These are phyloP conservation scores for Chrysosporium keratinophilum DNA, from an alignment of 2,329 filamentous ascomycete genomes.

Conservation along the genomic window DNA sequence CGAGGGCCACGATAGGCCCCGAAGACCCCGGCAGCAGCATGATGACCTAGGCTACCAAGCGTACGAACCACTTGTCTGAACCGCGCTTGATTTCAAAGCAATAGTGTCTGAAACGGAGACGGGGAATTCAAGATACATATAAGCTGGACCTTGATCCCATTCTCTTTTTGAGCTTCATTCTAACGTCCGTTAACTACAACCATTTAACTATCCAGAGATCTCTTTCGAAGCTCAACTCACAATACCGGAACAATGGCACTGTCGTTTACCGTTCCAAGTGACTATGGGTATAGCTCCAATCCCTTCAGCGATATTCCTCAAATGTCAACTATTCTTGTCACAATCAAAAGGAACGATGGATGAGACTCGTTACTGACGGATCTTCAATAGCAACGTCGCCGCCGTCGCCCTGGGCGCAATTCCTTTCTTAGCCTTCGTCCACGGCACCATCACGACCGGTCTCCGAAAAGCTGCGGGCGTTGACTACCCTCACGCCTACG, in stretches of 20 bases:
- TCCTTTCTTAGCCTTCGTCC: constrained; percentile 43
- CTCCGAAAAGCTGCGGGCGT: constrained; percentile 45
- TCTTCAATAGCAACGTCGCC: constrained; percentile 43
- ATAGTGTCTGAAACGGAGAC: not conserved
- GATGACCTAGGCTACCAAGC: too few relatives aligned
- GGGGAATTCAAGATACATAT: not conserved
- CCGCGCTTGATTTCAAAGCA: not conserved
- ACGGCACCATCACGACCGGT: constrained; percentile 37
- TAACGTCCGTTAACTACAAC: not conserved
- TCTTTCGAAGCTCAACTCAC: not conserved
- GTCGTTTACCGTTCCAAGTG: constrained; percentile 37
- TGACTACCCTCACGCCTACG: constrained; percentile 50
- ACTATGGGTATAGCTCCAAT: constrained; percentile 37
- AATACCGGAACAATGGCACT: constrained; percentile 24
- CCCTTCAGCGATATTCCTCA: not conserved
- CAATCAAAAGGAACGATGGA: too few relatives aligned
- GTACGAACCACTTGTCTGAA: not conserved
- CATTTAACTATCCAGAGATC: not conserved
- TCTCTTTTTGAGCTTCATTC: not conserved
- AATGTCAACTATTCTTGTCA: not conserved
- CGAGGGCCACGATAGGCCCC: not conserved
- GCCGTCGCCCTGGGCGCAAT: constrained; percentile 45
- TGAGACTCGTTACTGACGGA: not conserved
- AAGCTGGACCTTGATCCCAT: not conserved
- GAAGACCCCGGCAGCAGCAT: not conserved